A percentile compares a stretch with the other conserved stretches of the same genome.
Evolutionary conservation across 257 asterid genomes (phyloP).

Genomic region (Forsythia suspensa): DNA sequence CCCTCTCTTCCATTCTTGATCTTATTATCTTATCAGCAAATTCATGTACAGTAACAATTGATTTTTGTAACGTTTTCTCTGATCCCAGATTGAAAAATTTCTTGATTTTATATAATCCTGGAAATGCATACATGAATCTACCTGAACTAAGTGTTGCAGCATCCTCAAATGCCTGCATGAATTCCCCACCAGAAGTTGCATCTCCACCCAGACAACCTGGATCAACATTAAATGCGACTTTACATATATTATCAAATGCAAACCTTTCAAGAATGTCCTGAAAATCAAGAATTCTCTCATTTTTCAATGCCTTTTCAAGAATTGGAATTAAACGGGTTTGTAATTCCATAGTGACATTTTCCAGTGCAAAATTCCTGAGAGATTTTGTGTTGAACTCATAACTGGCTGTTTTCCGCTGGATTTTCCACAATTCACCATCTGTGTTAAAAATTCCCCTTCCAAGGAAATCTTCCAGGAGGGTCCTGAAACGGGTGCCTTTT

Average conservation of each 20-base stretch:
- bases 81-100: conserved; percentile 61
- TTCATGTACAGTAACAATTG: conserved; percentile 58
- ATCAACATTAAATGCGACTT: conserved; percentile 72
- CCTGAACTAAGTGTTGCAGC: conserved; percentile 77
- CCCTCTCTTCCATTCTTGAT: conserved; percentile 49
- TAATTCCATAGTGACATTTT: conserved; percentile 54
- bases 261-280: conserved; percentile 79
- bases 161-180: conserved; percentile 81
- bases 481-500: conserved; percentile 61
- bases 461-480: conserved; percentile 64
- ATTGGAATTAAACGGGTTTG: conserved; percentile 56
- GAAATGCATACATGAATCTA: conserved; percentile 71
- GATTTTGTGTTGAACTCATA: conserved; percentile 87
- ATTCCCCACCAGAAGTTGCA: conserved; percentile 51
- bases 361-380: conserved; percentile 69
- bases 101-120: conserved; percentile 37
- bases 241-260: conserved; percentile 80
- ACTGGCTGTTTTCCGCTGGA: conserved; percentile 84
- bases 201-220: conserved; percentile 78
- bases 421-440: conserved; percentile 67
- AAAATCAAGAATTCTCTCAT: conserved; percentile 40
- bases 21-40: conserved; percentile 69
- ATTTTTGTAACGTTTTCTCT: conserved; percentile 48
- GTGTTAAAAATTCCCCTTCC: conserved; percentile 80
- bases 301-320: conserved; percentile 36